Evolutionary conservation across 2,329 filamentous ascomycete genomes (phyloP).

Genomic region (Colletotrichum sp.): DNA sequence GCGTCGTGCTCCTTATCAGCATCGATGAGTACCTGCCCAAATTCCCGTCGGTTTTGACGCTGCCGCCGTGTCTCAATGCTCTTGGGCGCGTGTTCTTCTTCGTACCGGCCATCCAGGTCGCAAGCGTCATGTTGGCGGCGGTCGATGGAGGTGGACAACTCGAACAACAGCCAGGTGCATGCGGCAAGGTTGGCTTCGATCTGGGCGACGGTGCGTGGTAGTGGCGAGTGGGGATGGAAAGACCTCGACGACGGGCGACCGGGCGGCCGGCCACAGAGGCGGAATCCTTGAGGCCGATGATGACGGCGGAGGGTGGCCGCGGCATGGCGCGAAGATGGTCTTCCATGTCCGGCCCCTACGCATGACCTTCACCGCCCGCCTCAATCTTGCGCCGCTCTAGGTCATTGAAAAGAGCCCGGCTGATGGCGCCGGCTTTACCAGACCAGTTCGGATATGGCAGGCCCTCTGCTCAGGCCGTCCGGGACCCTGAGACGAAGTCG

Average conservation of each 20-base stretch:
- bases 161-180: background rate
- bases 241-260: background rate
- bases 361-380: background rate
- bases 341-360: background rate
- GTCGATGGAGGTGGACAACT: background rate
- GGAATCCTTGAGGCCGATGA: background rate
- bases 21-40: background rate
- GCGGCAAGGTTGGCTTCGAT: background rate
- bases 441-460: background rate
- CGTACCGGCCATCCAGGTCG: background rate
- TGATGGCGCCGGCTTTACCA: background rate
- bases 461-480: background rate
- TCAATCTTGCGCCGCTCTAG: background rate
- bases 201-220: background rate
- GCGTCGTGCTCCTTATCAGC: background rate
- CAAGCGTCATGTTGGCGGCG: background rate
- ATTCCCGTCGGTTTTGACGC: fast-evolving
- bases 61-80: background rate
- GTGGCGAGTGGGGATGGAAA: background rate
- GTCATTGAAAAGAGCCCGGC: background rate
- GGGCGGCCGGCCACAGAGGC: background rate
- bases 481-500: fast-evolving
- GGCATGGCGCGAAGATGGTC: background rate
- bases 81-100: background rate
- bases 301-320: background rate